Evolutionary conservation across 1,284 basidiomycete genomes (phyloP).

Genomic region (Pterulicium gracile): DNA sequence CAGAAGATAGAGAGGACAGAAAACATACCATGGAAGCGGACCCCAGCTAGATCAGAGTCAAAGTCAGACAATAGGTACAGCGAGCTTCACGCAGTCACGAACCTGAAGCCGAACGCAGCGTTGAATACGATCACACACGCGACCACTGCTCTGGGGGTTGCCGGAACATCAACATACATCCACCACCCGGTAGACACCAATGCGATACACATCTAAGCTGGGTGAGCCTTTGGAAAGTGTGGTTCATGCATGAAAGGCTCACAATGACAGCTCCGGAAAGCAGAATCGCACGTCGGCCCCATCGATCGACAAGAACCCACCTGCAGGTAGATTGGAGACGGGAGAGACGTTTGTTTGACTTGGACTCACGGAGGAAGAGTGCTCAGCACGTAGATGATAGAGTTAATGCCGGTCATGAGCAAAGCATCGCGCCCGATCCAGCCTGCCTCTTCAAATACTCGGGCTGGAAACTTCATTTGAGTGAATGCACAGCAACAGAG

Average conservation of each 20-base stretch:
- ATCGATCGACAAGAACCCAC: slow-evolving; percentile 92
- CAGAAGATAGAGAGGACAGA: slow-evolving; percentile 1
- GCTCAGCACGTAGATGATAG: slow-evolving; percentile 76
- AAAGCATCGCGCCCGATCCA: slow-evolving; percentile 97
- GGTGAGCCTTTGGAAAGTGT: slow-evolving; percentile 3
- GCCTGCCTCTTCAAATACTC: slow-evolving; percentile 88
- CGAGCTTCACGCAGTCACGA: not conserved
- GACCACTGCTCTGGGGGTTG: slow-evolving; percentile 85
- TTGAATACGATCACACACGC: slow-evolving; percentile 91
- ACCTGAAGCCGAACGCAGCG: slow-evolving; percentile 74
- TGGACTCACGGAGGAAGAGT: slow-evolving; percentile 71
- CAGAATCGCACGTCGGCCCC: slow-evolving; percentile 85
- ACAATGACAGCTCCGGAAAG: slow-evolving; percentile 87
- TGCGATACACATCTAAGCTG: slow-evolving; percentile 60
- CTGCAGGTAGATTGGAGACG: slow-evolving; percentile 25
- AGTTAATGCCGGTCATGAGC: slow-evolving; percentile 95
- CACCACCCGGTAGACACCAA: slow-evolving; percentile 81
- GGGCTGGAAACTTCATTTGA: slow-evolving; percentile 30
- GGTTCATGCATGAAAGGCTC: slow-evolving; percentile 20
- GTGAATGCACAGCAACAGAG: slow-evolving; percentile 7
- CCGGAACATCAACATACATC: slow-evolving; percentile 85
- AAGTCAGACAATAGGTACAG: not conserved
- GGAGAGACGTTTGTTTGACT: slow-evolving; percentile 14
- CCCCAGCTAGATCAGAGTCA: slow-evolving; percentile 27
- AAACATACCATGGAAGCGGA: slow-evolving; percentile 10